Percentiles rank a stretch among this genome's conserved stretches.
Conservation (phyloP, 2,329 filamentous ascomycete species). For the Arthrobotrys sinensis region DNA sequence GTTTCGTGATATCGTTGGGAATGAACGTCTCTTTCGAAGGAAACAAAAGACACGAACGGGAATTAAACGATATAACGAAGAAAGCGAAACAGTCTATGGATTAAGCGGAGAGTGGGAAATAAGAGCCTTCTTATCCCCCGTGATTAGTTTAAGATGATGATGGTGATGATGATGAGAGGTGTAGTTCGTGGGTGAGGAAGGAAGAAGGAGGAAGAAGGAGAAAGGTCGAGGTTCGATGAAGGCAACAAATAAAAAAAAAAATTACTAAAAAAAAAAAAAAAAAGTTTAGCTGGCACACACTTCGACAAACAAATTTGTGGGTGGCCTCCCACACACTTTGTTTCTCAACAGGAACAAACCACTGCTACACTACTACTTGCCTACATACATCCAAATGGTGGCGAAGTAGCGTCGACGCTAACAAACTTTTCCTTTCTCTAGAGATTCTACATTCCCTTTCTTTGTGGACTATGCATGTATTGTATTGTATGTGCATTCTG, state of each 20-base stretch:
- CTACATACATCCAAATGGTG: conserved; percentile 27
- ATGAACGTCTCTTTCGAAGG: conserved; percentile 61
- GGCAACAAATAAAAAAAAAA: conserved; percentile 31
- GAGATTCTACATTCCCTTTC: conserved; percentile 15
- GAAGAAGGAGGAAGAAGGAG: conserved; percentile 44
- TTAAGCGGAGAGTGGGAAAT: conserved; percentile 48
- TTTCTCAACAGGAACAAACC: not conserved
- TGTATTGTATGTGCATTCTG: not conserved
- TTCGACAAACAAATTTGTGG: not conserved
- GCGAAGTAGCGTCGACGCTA: conserved; percentile 58
- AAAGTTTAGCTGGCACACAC: conserved; percentile 34
- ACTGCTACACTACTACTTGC: not conserved
- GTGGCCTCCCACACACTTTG: not conserved
- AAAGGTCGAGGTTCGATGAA: conserved; percentile 14
- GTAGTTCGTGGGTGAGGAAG: conserved; percentile 52
- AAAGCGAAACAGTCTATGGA: conserved; percentile 57
- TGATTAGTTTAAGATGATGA: conserved; percentile 45
- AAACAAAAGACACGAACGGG: conserved; percentile 61
- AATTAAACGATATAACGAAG: conserved; percentile 61
- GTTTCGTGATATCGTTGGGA: conserved; percentile 59
- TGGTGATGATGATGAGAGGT: conserved; percentile 22
- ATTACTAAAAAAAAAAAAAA: conserved; percentile 37
- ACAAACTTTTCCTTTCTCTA: conserved; percentile 35
- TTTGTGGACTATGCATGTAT: not conserved
- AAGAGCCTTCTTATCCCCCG: conserved; percentile 55